Evolutionary conservation across 345 rosid genomes (phyloP), one percentile per base, ranked within the genome.

Genomic region (Hirschfeldia incana): DNA sequence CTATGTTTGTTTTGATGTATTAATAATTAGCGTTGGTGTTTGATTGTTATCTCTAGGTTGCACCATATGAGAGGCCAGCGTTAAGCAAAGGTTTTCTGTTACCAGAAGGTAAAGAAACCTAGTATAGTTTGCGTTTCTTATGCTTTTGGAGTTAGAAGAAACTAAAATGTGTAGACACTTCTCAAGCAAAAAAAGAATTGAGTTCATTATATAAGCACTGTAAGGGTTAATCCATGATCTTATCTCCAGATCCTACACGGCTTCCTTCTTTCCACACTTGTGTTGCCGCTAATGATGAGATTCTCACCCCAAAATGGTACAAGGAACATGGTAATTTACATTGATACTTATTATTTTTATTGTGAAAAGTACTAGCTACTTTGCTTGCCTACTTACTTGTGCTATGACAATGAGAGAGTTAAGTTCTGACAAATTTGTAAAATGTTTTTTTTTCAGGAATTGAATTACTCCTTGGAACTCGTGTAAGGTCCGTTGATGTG

Each of bases 181-280:
- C 58, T 51, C 21, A 15, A 51, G 26, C 5, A 51, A 51, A 51
- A 51, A 51, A 15, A 51, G 1, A 51, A 53, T 53, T 16, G 21
- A 53, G 9, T 42, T 10, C 49, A 34, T 34, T 34, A 21, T 21
- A 21, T 21, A 21, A 21, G 21, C 60, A 17, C 4, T 53, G 51
- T 71, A 72, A 71, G 10, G 30, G 61, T 17, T 78, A 65, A 63
- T 51, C 30, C 69, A 79, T 58, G 77, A 21, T 58, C 55, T 64
- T 55, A 87, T 62, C 32, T 84, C 85, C 93, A 91, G 98, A 85
- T 81, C 94, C 99, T 36, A 84, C 97, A 32, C 85, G 97, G 65
- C 98, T 95, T 82, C 99, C 99, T 84, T 83, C 97, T 68, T 95
- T 95, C 84, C 98, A 93, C 88, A 95, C 99, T 61, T 93, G 99